phyloP scores from a whole-genome alignment of 2,329 filamentous ascomycete species.

The Exophiala aquamarina region DNA sequence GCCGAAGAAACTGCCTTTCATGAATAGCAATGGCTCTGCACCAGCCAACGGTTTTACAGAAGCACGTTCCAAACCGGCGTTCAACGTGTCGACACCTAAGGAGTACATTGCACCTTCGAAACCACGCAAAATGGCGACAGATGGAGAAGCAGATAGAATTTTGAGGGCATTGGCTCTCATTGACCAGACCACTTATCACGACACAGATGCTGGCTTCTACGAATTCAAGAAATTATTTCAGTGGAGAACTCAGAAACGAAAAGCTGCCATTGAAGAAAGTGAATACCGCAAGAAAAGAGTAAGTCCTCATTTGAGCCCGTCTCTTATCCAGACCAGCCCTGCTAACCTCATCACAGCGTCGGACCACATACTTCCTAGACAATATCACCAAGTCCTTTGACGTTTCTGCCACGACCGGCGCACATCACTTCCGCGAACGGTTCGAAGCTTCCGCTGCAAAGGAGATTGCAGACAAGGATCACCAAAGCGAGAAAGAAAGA shows the following conservation, averaged over 20 bases:
- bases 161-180: constrained; percentile 63
- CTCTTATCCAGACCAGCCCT: background rate
- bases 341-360: constrained; percentile 50
- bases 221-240: constrained; percentile 54
- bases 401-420: constrained; percentile 68
- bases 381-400: constrained; percentile 61
- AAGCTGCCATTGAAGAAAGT: constrained; percentile 61
- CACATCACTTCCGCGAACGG: constrained; percentile 71
- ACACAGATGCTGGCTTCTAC: constrained; percentile 53
- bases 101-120: constrained; percentile 58
- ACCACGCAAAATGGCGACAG: constrained; percentile 55
- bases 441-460: constrained; percentile 79
- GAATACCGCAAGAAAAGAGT: constrained; percentile 66
- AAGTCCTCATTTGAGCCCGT: constrained; percentile 34
- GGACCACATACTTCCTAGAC: constrained; percentile 56
- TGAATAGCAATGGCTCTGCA: constrained; percentile 20
- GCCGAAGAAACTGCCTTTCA: constrained; percentile 29
- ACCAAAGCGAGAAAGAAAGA: constrained; percentile 93
- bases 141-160: constrained; percentile 68
- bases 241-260: constrained; percentile 63
- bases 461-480: constrained; percentile 84
- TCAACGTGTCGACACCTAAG: constrained; percentile 44
- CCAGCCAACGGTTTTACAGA: constrained; percentile 19
- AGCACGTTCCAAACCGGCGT: constrained; percentile 39
- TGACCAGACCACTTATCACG: constrained; percentile 57